These are phyloP conservation scores for Pythium oligandrum DNA, from an alignment of 352 stramenopile genomes.

Conservation along the genomic window DNA sequence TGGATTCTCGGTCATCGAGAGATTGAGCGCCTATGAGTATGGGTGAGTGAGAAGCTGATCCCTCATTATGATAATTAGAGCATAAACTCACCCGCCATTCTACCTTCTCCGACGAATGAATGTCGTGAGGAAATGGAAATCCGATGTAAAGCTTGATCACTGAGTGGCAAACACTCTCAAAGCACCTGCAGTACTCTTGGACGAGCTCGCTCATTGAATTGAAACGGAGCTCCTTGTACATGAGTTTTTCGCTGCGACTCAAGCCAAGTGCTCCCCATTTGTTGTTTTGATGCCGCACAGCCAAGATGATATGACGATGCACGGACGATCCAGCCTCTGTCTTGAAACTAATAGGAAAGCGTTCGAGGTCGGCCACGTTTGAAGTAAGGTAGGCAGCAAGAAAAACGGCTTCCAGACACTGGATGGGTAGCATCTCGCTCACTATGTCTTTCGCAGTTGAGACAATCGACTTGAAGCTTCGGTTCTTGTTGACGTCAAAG, in stretches of 20 bases:
- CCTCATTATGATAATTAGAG: background rate
- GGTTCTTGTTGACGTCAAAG: conserved; percentile 86
- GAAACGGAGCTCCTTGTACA: conserved; percentile 84
- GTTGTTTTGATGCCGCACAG: conserved; percentile 60
- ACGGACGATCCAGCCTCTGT: conserved; percentile 48
- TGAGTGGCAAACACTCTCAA: conserved; percentile 52
- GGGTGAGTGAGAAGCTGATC: background rate
- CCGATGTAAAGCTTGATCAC: conserved; percentile 80
- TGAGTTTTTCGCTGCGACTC: conserved; percentile 77
- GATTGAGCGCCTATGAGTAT: conserved; percentile 50
- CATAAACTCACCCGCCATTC: conserved; percentile 65
- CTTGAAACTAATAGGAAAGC: conserved; percentile 87
- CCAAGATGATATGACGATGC: conserved; percentile 82
- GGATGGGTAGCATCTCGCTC: conserved; percentile 77
- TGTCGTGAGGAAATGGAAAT: conserved; percentile 81
- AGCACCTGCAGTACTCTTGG: conserved; percentile 62
- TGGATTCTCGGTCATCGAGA: conserved; percentile 36
- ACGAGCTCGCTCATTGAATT: conserved; percentile 72
- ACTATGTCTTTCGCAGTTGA: conserved; percentile 85
- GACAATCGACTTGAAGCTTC: conserved; percentile 85
- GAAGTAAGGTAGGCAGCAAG: conserved; percentile 76
- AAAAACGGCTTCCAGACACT: conserved; percentile 88
- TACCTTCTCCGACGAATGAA: conserved; percentile 84
- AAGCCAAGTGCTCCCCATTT: conserved; percentile 83
- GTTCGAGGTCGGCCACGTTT: conserved; percentile 55